These are phyloP conservation scores for Globisporangium uncinulatum DNA, from an alignment of 352 stramenopile species.

Conservation along the genomic window DNA sequence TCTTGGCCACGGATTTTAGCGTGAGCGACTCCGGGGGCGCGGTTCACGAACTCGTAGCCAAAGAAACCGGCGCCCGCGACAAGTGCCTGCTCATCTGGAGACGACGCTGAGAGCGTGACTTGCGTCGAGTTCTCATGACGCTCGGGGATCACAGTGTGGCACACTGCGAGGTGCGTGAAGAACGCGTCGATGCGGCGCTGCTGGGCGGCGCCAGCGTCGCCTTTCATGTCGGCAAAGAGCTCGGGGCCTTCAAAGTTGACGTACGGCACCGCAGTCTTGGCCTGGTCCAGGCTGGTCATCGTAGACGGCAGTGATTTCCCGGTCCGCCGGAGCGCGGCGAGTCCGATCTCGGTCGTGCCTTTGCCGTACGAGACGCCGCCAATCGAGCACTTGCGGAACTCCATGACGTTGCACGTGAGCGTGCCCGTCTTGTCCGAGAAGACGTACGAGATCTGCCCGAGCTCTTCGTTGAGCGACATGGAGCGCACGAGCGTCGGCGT, in stretches of 20 bases:
- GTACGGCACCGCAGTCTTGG: conserved; percentile 36
- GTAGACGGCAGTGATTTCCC: conserved; percentile 48
- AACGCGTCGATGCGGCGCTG: conserved; percentile 67
- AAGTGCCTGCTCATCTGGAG: conserved; percentile 85
- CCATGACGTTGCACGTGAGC: conserved; percentile 99
- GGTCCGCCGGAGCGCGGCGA: conserved; percentile 54
- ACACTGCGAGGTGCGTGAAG: conserved; percentile 83
- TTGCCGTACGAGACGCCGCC: conserved; percentile 85
- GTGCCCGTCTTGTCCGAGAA: conserved; percentile 99
- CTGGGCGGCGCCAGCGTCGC: conserved; percentile 37
- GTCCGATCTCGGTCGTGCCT: conserved; percentile 78
- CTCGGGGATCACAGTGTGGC: conserved; percentile 97
- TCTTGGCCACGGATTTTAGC: conserved; percentile 37
- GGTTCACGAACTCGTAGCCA: conserved; percentile 72
- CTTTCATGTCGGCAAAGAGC: conserved; percentile 61
- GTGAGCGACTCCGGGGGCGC: conserved; percentile 42
- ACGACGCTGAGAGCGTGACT: conserved; percentile 66
- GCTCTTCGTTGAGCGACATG: conserved; percentile 93
- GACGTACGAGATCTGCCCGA: conserved; percentile 97
- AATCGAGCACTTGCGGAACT: conserved; percentile 93
- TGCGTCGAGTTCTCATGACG: conserved; percentile 66
- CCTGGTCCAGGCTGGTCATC: conserved; percentile 8
- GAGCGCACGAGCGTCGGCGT: conserved; percentile 88
- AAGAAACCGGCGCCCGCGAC: conserved; percentile 70
- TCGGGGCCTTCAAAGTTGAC: conserved; percentile 77